Evolutionary conservation across 352 stramenopile species (phyloP).

Genomic region (Pythium diclinum): DNA sequence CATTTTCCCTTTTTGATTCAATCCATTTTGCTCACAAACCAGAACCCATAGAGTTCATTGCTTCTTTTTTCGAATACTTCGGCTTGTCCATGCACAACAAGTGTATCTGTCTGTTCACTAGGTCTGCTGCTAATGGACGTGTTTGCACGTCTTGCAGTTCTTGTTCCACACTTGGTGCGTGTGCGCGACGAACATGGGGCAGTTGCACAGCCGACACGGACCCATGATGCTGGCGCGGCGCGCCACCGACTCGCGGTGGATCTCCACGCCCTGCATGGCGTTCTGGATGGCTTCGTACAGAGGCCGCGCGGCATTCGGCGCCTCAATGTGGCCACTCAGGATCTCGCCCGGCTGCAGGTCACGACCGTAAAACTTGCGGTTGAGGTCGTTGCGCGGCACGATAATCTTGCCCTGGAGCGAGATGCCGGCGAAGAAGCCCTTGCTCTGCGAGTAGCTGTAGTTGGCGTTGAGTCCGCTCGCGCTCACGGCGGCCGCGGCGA

Average conservation of each 20-base stretch:
- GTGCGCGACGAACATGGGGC: slow-evolving; percentile 59
- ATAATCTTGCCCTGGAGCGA: slow-evolving; percentile 91
- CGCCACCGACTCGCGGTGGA: slow-evolving; percentile 42
- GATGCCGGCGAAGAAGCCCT: slow-evolving; percentile 90
- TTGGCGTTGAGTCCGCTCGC: slow-evolving; percentile 78
- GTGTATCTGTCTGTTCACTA: no score
- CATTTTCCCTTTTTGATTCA: slow-evolving; percentile 1
- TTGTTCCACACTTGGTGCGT: slow-evolving; percentile 59
- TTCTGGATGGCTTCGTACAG: slow-evolving; percentile 70
- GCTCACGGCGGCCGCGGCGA: slow-evolving; percentile 69
- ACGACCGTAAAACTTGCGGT: slow-evolving; percentile 93
- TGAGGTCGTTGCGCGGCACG: slow-evolving; percentile 81
- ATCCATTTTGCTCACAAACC: slow-evolving; percentile 1
- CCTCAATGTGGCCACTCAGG: slow-evolving; percentile 47
- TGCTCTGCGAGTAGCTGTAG: slow-evolving; percentile 91
- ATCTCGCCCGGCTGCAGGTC: slow-evolving; percentile 72
- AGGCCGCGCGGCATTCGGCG: slow-evolving; percentile 52
- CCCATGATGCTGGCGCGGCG: slow-evolving; percentile 53
- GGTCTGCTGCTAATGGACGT: slow-evolving; percentile 40
- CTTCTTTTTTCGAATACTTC: neutral
- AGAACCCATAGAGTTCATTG: neutral
- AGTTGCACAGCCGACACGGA: slow-evolving; percentile 40
- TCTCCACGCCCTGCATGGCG: slow-evolving; percentile 56
- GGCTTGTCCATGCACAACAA: no score
- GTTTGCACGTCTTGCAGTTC: slow-evolving; percentile 70